Base-by-base conservation (phyloP, 2,329 filamentous ascomycete genomes). In the Ceratocystis colombiana region DNA sequence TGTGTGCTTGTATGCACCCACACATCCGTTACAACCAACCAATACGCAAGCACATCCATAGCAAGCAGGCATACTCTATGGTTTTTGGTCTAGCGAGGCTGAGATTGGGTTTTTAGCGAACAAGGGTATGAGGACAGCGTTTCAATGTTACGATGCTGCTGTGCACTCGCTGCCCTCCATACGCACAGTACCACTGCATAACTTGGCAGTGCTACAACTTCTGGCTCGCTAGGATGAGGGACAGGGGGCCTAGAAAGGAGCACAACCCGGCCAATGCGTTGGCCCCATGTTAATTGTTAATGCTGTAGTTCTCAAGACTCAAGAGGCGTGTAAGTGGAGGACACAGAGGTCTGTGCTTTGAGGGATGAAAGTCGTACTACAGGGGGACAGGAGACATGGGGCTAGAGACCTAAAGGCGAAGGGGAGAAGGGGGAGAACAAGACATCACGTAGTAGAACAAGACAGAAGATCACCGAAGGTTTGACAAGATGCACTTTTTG, bases 401-500 rank as follows among this genome's bases (percentile, higher is more conserved):
- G 37, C 8, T 12, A 41, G 37, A 41, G 37, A 41, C 37, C 15
- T 5, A 22, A n/a, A 53, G 48, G 48, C n/a, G 48, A 20, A 25
- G 45, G 15, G 45, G 15, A 7, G 20, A 17, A 17, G 48, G 48
- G 17, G 15, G 53, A 30, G 15, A 57, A 55, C 50, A 57, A 57
- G 53, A 28, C 15, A 57, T 28, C 25, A 57, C 53, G 12, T 17
- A 28, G 17, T 28, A 25, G 53, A 57, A 57, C 22, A 25, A 57
- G 53, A 57, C 53, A 57, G 53, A 57, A 57, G 53, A n/a, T 33
- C 12, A 57, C 53, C 25, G 20, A 57, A 57, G 25, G 53, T 30
- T 33, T 33, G 53, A n/a, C 48, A 25, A 20, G n/a, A 50, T 33
- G 10, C 30, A 2, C 8, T 30, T 55, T 22, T 20, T n/a, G 25